Percentiles rank a stretch among this genome's conserved stretches.
Conservation (phyloP, 805 yeast genomes). For the Wickerhamomyces silvicola region DNA sequence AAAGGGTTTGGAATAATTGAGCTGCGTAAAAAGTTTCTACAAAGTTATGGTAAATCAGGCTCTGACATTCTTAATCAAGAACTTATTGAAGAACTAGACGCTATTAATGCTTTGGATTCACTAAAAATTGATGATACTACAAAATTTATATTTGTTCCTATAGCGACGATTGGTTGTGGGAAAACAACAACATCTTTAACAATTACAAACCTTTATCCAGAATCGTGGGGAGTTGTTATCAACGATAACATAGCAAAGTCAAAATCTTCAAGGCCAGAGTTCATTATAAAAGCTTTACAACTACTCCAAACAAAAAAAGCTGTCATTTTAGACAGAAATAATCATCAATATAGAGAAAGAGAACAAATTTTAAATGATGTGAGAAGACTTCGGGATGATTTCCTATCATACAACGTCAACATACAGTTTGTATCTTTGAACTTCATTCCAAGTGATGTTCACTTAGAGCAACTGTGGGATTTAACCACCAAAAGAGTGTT, state of each 20-base stretch:
- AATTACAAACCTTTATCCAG: constrained; percentile 44
- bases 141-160: constrained; percentile 67
- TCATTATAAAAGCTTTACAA: constrained; percentile 42
- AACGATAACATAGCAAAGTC: constrained; percentile 64
- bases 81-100: constrained; percentile 28
- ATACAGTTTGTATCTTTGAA: constrained; percentile 63
- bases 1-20: constrained; percentile 68
- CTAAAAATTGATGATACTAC: constrained; percentile 30
- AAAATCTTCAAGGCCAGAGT: constrained; percentile 38
- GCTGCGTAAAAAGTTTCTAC: constrained; percentile 60
- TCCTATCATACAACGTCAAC: constrained; percentile 36
- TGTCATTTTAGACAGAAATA: constrained; percentile 78
- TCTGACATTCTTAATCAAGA: constrained; percentile 48
- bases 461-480: constrained; percentile 34
- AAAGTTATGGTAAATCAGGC: constrained; percentile 48
- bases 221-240: constrained; percentile 65
- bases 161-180: constrained; percentile 93
- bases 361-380: constrained; percentile 53
- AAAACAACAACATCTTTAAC: constrained; percentile 78
- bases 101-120: constrained; percentile 31
- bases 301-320: constrained; percentile 34
- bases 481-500: constrained; percentile 55
- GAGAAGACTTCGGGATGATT: constrained; percentile 33
- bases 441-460: constrained; percentile 42
- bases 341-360: constrained; percentile 69